Conservation (phyloP, 768 basidiomycete species). For the Russula foetens region DNA sequence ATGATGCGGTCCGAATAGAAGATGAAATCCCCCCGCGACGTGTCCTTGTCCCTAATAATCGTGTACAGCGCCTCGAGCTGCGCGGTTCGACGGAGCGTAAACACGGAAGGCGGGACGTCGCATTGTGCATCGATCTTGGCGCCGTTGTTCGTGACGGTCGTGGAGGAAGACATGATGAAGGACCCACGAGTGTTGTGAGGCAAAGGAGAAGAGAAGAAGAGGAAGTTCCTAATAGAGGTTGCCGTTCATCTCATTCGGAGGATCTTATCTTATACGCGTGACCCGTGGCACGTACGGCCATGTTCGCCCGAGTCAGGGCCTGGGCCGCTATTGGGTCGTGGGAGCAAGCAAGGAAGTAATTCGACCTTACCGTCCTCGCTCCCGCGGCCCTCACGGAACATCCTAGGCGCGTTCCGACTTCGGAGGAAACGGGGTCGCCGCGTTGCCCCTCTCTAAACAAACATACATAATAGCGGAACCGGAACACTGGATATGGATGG, state of each 20-base stretch:
- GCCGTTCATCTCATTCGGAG: not conserved
- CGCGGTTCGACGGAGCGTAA: slow-evolving; percentile 80
- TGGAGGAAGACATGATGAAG: slow-evolving; percentile 8
- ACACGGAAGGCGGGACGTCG: slow-evolving; percentile 66
- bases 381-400: not conserved
- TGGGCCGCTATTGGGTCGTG: not conserved
- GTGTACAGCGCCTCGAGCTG: slow-evolving; percentile 95
- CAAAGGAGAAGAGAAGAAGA: not conserved
- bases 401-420: not conserved
- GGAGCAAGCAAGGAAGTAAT: slow-evolving; percentile 1
- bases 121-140: not conserved
- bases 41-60: slow-evolving; percentile 85
- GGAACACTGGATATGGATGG: too few species aligned
- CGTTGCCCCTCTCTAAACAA: too few species aligned
- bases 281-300: not conserved
- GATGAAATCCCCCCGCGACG: slow-evolving; percentile 87
- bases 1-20: slow-evolving; percentile 96
- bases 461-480: too few species aligned
- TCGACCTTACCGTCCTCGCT: not conserved
- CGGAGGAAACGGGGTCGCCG: not conserved
- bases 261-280: not conserved
- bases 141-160: not conserved
- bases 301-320: not conserved
- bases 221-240: too few species aligned
- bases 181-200: not conserved